Base-by-base conservation (phyloP, 169 alveolate species). In the Eimeria brunetti region DNA sequence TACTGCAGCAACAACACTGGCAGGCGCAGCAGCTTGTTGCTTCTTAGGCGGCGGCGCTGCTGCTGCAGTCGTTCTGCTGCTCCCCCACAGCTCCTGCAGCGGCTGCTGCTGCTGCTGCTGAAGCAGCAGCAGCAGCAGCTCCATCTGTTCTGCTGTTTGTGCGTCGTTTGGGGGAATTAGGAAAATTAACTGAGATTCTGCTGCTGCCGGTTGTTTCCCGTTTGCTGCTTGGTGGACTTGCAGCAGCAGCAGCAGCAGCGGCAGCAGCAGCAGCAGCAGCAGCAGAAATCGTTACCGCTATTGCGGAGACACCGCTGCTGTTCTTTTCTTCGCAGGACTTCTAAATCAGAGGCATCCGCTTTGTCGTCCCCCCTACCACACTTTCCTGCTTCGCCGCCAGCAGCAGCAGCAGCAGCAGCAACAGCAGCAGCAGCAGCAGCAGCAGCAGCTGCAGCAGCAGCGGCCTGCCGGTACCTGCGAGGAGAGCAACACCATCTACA, bases 41-140 rank as follows among this genome's bases (percentile, higher is more conserved):
- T 69, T 30, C 41, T 11, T 73, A 73, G 83, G 83, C 83, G 83
- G 83, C 83, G 83, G 83, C 83, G 83, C 88, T 78, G 88, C 88
- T n/a, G 88, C 88, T 49, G 88, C 88, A 27, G 67, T 51, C 53
- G 67, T 46, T 36, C 84, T 78, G 88, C 88, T 78, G 88, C 88
- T 78, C 88, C 88, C 88, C 88, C 88, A 49, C 90, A 53, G 90
- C 90, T 83, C 75, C 90, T 51, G 90, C 75, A 41, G 90, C 90
- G 12, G 90, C 90, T 80, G 89, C 89, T 16, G 69, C 73, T 16
- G 75, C 90, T 5, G 75, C 51, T 16, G 73, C 73, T 1, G 69
- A 73, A 49, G 88, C 88, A 78, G 73, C 90, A 83, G 75, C 90
- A 56, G 90, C 75, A 24, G 90, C 73, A 38, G 38, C 73, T 83